Conservation (phyloP, 2,329 filamentous ascomycete species). For the Botrytis hyacinthi region DNA sequence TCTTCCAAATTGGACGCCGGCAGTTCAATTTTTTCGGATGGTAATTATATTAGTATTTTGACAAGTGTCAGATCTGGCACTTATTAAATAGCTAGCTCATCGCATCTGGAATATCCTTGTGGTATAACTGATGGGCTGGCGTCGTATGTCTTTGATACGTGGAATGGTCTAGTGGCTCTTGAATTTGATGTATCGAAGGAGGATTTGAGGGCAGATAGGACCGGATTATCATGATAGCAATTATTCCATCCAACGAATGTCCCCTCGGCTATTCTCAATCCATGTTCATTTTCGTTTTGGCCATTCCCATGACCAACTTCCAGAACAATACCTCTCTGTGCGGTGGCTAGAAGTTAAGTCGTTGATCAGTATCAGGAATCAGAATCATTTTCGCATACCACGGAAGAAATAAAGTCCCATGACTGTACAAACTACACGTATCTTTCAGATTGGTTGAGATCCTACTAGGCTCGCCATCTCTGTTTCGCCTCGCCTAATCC, state of each 20-base stretch:
- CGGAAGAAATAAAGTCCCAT: background rate
- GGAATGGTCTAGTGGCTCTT: background rate
- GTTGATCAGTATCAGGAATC: background rate
- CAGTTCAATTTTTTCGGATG: background rate
- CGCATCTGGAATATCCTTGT: background rate
- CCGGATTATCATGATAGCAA: too few relatives aligned
- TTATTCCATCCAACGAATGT: background rate
- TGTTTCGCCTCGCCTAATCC: background rate
- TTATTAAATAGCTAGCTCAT: background rate
- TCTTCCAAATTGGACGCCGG: background rate
- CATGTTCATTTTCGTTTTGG: background rate
- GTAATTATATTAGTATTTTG: background rate
- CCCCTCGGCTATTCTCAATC: background rate
- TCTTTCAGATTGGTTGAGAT: background rate
- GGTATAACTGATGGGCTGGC: background rate
- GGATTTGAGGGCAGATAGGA: background rate
- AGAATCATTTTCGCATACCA: background rate
- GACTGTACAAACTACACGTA: background rate
- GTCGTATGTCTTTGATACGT: background rate
- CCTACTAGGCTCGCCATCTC: background rate
- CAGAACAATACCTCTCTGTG: background rate
- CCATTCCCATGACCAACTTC: background rate
- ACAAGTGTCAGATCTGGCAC: background rate
- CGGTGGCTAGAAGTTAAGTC: background rate
- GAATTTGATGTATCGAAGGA: background rate